Evolutionary conservation across 176 grass and related monocot genomes (phyloP).

Genomic region (Oryza glumipatula): DNA sequence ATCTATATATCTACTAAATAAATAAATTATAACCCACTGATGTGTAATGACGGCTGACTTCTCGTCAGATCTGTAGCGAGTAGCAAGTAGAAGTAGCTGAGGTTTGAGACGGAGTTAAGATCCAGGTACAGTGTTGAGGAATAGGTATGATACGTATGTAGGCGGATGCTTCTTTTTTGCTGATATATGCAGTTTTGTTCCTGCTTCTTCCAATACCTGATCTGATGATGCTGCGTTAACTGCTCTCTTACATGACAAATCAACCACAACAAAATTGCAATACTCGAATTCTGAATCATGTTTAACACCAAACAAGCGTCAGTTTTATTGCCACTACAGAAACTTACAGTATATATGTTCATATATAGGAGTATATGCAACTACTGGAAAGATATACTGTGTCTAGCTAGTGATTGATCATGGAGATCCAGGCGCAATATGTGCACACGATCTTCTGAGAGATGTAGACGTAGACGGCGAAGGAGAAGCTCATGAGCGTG

Average conservation of each 20-base stretch:
- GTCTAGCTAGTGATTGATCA: constrained; percentile 51
- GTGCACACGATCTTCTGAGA: constrained; percentile 82
- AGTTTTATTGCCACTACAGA: constrained; percentile 18
- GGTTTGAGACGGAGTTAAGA: constrained; percentile 36
- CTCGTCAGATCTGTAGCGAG: constrained; percentile 49
- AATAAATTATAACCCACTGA: constrained; percentile 38
- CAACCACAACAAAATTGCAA: background rate
- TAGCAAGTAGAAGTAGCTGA: constrained; percentile 10
- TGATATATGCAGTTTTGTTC: constrained; percentile 56
- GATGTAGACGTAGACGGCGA: constrained; percentile 85
- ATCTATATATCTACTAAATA: constrained; percentile 4
- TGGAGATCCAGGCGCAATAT: constrained; percentile 75
- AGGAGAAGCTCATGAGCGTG: constrained; percentile 81
- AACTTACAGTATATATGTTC: background rate
- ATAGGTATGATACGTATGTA: constrained; percentile 44
- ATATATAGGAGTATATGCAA: background rate
- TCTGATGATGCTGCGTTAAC: background rate
- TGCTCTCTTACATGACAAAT: too few species aligned
- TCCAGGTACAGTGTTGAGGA: constrained; percentile 41
- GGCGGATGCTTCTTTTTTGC: constrained; percentile 30
- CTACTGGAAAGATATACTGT: background rate
- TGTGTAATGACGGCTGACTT: constrained; percentile 41
- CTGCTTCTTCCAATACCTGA: constrained; percentile 15
- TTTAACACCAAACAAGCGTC: background rate
- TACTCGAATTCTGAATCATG: background rate